Percentiles rank a stretch among this genome's conserved stretches.
Conservation (phyloP, 805 yeast genomes). For the Kuraishia floccosa region DNA sequence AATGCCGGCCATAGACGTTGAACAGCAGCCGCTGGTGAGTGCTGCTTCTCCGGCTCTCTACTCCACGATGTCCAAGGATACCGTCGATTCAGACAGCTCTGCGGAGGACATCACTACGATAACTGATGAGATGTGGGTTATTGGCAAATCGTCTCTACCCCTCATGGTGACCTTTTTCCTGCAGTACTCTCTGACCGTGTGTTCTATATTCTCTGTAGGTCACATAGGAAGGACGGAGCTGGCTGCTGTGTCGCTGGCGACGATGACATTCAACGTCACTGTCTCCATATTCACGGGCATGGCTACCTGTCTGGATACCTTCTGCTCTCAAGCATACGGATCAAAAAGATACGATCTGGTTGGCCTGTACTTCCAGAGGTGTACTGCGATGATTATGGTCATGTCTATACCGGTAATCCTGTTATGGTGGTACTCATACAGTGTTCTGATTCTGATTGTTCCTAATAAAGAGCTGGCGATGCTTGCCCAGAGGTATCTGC, state of each 20-base stretch:
- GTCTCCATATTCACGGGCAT: conserved; percentile 68
- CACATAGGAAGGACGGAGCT: conserved; percentile 58
- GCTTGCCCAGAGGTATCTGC: conserved; percentile 48
- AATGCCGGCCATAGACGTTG: too few relatives aligned
- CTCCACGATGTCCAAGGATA: too few relatives aligned
- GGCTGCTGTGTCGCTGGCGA: conserved; percentile 65
- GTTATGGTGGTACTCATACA: conserved; percentile 51
- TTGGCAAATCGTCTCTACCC: conserved; percentile 38
- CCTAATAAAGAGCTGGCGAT: conserved; percentile 26
- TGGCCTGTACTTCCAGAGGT: conserved; percentile 58
- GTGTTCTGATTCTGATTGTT: conserved; percentile 24
- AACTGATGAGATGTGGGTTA: conserved; percentile 6
- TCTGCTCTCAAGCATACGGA: conserved; percentile 72
- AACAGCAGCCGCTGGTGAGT: too few relatives aligned
- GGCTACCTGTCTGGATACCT: conserved; percentile 65
- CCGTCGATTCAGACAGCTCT: too few relatives aligned
- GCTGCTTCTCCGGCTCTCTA: too few relatives aligned
- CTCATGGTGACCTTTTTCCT: conserved; percentile 49
- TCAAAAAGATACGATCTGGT: conserved; percentile 51
- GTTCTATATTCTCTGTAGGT: conserved; percentile 54
- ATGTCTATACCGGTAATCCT: conserved; percentile 41
- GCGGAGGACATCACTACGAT: too few relatives aligned
- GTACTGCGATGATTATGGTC: conserved; percentile 41
- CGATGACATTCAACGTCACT: conserved; percentile 69
- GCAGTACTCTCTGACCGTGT: conserved; percentile 52